Conservation (phyloP, 2,329 filamentous ascomycete genomes). For the Gnomoniopsis smithogilvyi region DNA sequence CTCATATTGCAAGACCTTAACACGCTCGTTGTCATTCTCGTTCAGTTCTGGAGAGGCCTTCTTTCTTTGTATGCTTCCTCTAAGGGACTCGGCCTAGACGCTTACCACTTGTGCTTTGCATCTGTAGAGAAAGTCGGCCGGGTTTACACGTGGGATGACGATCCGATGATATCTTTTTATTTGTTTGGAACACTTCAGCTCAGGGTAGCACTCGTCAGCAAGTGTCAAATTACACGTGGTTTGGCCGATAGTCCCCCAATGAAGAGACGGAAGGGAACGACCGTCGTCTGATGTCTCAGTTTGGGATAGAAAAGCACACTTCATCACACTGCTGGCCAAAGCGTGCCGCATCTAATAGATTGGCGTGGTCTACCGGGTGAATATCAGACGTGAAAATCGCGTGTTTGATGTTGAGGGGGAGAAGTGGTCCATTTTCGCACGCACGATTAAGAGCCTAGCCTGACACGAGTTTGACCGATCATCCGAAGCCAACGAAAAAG, state of each 20-base stretch:
- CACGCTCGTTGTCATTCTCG: neutral
- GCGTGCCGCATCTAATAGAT: slow-evolving; percentile 1
- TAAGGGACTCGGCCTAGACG: too few relatives aligned
- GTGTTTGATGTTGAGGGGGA: slow-evolving; percentile 3
- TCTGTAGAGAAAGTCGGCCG: too few relatives aligned
- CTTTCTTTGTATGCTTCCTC: too few relatives aligned
- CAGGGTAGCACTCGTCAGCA: neutral
- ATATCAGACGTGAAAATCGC: slow-evolving; percentile 8
- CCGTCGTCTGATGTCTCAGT: neutral
- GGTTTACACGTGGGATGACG: too few relatives aligned
- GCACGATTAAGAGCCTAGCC: neutral
- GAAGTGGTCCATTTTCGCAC: neutral
- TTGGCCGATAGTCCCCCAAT: neutral
- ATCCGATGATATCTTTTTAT: too few relatives aligned
- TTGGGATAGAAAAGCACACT: neutral
- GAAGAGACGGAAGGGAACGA: neutral
- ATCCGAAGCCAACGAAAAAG: neutral
- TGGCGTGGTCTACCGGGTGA: neutral
- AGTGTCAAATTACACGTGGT: neutral
- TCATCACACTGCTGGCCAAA: neutral
- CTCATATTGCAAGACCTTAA: neutral
- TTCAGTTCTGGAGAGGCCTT: neutral
- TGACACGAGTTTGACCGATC: neutral
- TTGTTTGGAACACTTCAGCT: too few relatives aligned
- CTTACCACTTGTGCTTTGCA: too few relatives aligned